Conservation (phyloP, 129 eudicot species). For the Gnaphalium uliginosum region DNA sequence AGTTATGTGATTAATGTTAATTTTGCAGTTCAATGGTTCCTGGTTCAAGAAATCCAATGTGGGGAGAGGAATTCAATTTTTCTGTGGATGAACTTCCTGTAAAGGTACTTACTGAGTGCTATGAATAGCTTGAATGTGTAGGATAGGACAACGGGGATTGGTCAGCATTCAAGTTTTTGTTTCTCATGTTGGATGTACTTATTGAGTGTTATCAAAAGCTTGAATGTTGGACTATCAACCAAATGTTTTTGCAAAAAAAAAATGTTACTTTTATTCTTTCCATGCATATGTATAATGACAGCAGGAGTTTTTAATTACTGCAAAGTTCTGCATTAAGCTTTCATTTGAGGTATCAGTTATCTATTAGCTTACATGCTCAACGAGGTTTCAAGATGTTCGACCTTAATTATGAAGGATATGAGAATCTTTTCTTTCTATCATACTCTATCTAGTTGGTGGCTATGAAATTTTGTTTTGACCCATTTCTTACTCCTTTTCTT, state of each 20-base stretch:
- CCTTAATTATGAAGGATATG: not conserved
- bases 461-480: not conserved
- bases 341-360: not conserved
- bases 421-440: not conserved
- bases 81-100: conserved; percentile 92
- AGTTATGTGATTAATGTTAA: conserved; percentile 19
- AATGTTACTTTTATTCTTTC: conserved; percentile 1
- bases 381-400: not conserved
- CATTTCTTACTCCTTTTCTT: not conserved
- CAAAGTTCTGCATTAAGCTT: not conserved
- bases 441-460: conserved; percentile 6
- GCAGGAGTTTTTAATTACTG: not conserved
- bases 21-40: conserved; percentile 94
- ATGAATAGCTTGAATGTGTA: not conserved
- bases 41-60: conserved; percentile 99
- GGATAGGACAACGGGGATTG: conserved; percentile 20
- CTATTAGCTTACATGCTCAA: conserved; percentile 2
- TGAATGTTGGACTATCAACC: no score
- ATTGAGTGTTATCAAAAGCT: no score
- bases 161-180: not conserved
- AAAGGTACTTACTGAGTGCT: conserved; percentile 52
- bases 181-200: not conserved
- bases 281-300: conserved; percentile 8
- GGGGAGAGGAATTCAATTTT: conserved; percentile 98
- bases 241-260: not conserved